These are phyloP conservation scores for Saccharomyces hybrid DNA, from an alignment of 1,139 yeast species.

Conservation along the genomic window DNA sequence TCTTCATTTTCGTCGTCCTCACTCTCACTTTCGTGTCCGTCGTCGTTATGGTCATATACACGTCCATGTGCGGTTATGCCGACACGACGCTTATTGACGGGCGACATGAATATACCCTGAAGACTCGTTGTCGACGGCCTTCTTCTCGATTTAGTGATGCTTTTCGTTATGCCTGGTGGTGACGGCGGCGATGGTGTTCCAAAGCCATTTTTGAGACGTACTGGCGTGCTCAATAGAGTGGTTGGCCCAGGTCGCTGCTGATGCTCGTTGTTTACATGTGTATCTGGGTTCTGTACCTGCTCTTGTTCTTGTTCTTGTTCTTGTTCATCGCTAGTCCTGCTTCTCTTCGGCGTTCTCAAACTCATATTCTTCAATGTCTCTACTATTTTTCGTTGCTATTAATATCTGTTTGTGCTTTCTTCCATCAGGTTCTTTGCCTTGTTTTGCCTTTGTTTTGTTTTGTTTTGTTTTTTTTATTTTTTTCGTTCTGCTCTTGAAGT, in stretches of 20 bases:
- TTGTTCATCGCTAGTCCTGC: neutral
- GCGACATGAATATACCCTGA: slow-evolving; percentile 1
- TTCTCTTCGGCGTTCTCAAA: neutral
- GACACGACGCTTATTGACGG: slow-evolving; percentile 4
- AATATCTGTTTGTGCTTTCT: neutral
- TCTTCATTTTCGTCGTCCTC: slow-evolving; percentile 1
- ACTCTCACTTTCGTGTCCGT: slow-evolving; percentile 4
- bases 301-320: neutral
- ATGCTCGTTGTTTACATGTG: neutral
- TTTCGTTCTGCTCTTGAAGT: neutral
- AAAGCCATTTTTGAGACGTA: neutral
- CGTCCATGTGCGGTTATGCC: slow-evolving; percentile 4
- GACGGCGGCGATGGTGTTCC: neutral
- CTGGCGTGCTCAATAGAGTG: neutral
- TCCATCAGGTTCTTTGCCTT: neutral
- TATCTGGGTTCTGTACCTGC: neutral
- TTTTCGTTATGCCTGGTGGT: neutral
- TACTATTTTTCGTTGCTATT: neutral
- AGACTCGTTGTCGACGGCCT: neutral
- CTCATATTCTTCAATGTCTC: neutral
- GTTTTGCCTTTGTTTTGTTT: neutral
- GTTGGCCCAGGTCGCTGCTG: neutral
- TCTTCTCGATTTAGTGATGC: neutral
- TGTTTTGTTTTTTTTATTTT: neutral
- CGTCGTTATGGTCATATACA: slow-evolving; percentile 16